These are phyloP conservation scores for Aureobasidium pullulans DNA, from an alignment of 2,329 filamentous ascomycete species.

Conservation along the genomic window DNA sequence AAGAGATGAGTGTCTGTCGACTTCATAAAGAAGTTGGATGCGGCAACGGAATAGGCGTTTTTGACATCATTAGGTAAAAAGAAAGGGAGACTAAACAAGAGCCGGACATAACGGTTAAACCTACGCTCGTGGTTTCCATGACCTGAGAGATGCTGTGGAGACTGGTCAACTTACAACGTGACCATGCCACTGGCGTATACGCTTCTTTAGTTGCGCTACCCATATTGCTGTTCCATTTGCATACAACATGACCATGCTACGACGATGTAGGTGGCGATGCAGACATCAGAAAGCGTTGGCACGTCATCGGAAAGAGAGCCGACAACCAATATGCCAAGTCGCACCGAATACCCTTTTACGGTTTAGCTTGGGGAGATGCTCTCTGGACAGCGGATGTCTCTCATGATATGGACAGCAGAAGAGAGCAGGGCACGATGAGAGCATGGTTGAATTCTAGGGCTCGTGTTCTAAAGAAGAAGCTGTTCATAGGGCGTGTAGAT, in stretches of 20 bases:
- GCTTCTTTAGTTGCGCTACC: not conserved
- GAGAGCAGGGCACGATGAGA: not conserved
- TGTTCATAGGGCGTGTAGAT: not conserved
- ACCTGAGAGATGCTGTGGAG: not conserved
- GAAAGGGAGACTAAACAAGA: not conserved
- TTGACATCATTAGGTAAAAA: slow-evolving; percentile 15
- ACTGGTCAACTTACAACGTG: not conserved
- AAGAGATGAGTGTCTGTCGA: not conserved
- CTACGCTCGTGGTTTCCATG: not conserved
- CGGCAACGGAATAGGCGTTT: slow-evolving; percentile 9
- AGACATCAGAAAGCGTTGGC: not conserved
- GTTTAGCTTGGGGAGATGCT: not conserved
- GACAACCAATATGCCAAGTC: slow-evolving; percentile 5
- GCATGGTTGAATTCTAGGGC: not conserved
- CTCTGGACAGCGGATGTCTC: not conserved
- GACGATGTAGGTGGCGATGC: not conserved
- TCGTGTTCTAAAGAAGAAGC: not conserved
- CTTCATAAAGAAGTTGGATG: slow-evolving; percentile 6
- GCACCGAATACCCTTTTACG: slow-evolving; percentile 3
- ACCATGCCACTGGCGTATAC: not conserved
- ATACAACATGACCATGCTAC: not conserved
- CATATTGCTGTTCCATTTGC: not conserved
- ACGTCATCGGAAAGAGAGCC: not conserved
- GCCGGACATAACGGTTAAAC: not conserved
- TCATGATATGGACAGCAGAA: not conserved